Evolutionary conservation across 192 early-diverging fungal species (phyloP), one percentile per base, ranked within the genome.

Genomic region (Backusella sp.): DNA sequence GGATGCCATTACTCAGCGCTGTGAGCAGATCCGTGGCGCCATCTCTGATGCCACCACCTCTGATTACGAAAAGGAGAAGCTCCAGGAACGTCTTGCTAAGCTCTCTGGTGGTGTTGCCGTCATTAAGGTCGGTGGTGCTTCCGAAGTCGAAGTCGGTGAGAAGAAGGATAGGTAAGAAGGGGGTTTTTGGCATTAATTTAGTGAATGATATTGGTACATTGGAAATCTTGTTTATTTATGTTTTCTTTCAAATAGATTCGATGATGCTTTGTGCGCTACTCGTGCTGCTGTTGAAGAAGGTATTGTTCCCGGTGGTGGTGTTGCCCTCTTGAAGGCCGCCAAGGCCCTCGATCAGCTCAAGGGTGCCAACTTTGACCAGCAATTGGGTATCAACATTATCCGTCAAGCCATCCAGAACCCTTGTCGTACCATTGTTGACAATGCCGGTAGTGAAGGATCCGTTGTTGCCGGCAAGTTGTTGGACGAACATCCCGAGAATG

Each of bases 251-350:
- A 36, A 53, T 89, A 90, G 98, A 59, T 96, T 98, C 79, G 97
- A 96, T 76, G 98, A 99, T 85, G 96, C 98, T 28, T 86, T 99
- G 75, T 96, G 96, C 81, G 98, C 98, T 59, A 99, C 97, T 28
- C 96, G 97, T 77, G 97, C 97, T 46, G 98, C 98, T 68, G 97
- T 99, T 75, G 97, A 98, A 87, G 96, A 98, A 86, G 98, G 98
- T 79, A 98, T 99, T 80, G 93, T 99, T 37, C 98, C 98, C 12
- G 98, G 98, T 72, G 98, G 98, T 82, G 98, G 98, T 74, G 93
- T 94, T 39, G 97, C 97, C 23, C 90, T 99, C 72, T 88, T 99
- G 74, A 99, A 99, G 92, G 91, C 97, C 3, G 88, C 90, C 80
- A 92, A 92, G 84, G 80, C 94, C 78, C 90, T 99, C 28, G 93